Evolutionary conservation across 352 stramenopile genomes (phyloP), one percentile per base, ranked within the genome.

Genomic region (Peronospora tabacina): DNA sequence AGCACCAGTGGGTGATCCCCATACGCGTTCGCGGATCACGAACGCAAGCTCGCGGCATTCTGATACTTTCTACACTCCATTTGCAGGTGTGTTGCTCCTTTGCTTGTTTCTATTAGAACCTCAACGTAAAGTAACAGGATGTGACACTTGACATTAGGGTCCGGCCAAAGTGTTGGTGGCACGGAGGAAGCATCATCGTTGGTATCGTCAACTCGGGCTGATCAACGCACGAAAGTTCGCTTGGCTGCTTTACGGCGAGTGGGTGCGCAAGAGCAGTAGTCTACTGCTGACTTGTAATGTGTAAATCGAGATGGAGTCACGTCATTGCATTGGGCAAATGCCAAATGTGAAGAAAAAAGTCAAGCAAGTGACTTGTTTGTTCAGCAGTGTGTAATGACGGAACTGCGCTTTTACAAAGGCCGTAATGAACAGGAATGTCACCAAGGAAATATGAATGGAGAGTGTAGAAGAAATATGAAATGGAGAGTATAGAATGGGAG

Each of bases 211-310:
- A 64, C 72, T 15, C 46, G 85, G 19, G 59, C 66, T 13, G 72
- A 86, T 48, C 72, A 75, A 5, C 78, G 78, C 30, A 75, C 86
- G 35, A 86, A 84, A 46, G 65, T 85, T 41, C 78, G 75, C 5
- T 49, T 72, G 52, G 78, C 78, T 28, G 72, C 73, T 28, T 55
- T 90, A 15, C 72, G 79, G 43, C 70, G 78, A 41, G 52, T 85
- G 26, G 63, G 52, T 32, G 49, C 59, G 39, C 37, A 47, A 35
- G 53, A 24, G 36, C 47, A 66, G 53, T 61, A 64, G 49, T 47
- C 3, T 28, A 17, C 36, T 2, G 8, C 15, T 41, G 15, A n/a
- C 13, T 36, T 32, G 28, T 26, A 26, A 26, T 26, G 22, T 26
- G 24, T 30, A 36, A 29, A 40, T 26, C 15, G 11, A 52, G 26